Conservation (phyloP, 2,329 filamentous ascomycete genomes). For the Chrysoporthe puriensis region DNA sequence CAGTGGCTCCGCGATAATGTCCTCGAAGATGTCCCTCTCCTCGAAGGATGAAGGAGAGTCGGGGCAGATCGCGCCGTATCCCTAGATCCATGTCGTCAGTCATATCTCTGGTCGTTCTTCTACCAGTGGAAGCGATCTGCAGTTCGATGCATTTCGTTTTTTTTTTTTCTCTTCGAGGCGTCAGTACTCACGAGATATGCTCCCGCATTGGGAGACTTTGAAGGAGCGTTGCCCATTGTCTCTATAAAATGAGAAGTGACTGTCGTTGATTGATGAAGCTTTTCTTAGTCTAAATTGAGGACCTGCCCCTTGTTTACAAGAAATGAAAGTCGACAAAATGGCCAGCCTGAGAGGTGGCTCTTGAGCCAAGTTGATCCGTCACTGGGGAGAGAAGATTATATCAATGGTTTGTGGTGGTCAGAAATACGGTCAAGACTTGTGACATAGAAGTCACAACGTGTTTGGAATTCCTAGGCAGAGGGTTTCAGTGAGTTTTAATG, state of each 20-base stretch:
- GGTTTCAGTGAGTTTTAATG: not conserved
- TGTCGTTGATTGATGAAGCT: not conserved
- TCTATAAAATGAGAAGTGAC: not conserved
- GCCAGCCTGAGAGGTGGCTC: not conserved
- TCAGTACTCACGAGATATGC: not conserved
- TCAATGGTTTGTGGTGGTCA: conserved; percentile 1
- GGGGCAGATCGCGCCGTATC: conserved; percentile 3
- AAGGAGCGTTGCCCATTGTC: conserved; percentile 9
- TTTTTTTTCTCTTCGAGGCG: not conserved
- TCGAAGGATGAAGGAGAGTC: conserved; percentile 1
- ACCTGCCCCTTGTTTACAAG: conserved; percentile 1
- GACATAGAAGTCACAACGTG: not conserved
- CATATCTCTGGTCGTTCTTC: too few relatives aligned
- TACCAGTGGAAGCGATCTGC: not conserved
- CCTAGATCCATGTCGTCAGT: not conserved
- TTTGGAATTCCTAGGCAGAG: not conserved
- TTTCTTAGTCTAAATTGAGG: not conserved
- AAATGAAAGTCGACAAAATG: not conserved
- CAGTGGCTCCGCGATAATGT: conserved; percentile 6
- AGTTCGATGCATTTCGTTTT: not conserved
- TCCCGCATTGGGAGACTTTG: not conserved
- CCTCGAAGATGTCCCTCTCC: conserved; percentile 7
- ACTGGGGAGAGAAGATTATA: not conserved
- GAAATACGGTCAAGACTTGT: not conserved
- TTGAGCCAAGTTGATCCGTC: not conserved